These are phyloP conservation scores for Smallanthus sonchifolius DNA, from an alignment of 129 eudicot species.

Conservation along the genomic window DNA sequence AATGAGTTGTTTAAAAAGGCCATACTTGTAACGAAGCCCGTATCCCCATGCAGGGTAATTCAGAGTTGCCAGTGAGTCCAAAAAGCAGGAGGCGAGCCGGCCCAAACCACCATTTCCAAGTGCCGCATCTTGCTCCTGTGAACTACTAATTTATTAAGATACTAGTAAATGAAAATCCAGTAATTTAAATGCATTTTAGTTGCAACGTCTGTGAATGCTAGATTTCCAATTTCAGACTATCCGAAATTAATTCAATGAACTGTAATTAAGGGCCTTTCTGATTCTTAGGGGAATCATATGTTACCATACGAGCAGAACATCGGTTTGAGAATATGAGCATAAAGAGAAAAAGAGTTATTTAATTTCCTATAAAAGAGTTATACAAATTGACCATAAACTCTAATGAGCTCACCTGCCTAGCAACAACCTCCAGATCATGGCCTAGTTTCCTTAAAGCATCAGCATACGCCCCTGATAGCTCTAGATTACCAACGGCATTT, in stretches of 20 bases:
- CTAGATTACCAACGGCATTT: constrained; percentile 66
- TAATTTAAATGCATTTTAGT: not conserved
- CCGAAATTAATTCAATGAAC: not conserved
- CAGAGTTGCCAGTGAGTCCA: constrained; percentile 63
- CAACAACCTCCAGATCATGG: constrained; percentile 53
- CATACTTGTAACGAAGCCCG: constrained; percentile 67
- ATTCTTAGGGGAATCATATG: not conserved
- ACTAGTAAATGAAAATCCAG: not conserved
- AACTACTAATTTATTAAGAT: constrained; percentile 21
- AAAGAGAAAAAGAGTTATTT: not conserved
- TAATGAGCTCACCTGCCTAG: constrained; percentile 45
- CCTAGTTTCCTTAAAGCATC: constrained; percentile 62
- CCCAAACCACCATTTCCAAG: constrained; percentile 76
- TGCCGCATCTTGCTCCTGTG: constrained; percentile 75
- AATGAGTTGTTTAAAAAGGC: constrained; percentile 56
- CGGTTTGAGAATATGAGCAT: not conserved
- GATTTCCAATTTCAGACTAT: not conserved
- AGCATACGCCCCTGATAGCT: constrained; percentile 58
- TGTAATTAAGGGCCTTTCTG: not conserved
- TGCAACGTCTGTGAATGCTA: not conserved
- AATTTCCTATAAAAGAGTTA: not conserved
- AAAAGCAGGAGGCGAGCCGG: constrained; percentile 59
- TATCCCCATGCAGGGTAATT: constrained; percentile 79
- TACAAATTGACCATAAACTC: not conserved
- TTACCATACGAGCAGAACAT: not conserved